Conservation (phyloP, 139 green algal genomes). For the Asterochloris sp. region DNA sequence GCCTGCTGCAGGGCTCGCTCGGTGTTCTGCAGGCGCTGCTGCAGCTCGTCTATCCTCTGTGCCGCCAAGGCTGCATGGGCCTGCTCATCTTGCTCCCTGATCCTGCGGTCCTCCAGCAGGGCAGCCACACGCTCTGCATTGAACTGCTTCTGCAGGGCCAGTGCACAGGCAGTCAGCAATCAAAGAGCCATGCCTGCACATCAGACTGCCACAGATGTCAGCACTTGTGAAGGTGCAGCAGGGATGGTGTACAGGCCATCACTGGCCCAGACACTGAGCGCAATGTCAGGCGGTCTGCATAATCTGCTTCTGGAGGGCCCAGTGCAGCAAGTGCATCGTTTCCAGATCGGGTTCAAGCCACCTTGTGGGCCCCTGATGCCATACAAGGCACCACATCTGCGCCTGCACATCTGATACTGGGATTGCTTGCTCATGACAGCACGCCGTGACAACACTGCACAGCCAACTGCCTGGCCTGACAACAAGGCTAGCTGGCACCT, state of each 20-base stretch:
- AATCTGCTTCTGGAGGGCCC: too few relatives aligned
- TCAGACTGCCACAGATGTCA: too few relatives aligned
- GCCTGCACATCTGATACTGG: too few relatives aligned
- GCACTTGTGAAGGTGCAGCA: too few relatives aligned
- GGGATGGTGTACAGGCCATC: too few relatives aligned
- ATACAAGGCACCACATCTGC: too few relatives aligned
- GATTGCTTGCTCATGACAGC: background rate
- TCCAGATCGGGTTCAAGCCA: background rate
- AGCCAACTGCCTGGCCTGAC: too few relatives aligned
- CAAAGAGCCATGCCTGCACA: background rate
- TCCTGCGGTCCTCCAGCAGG: slow-evolving; percentile 73
- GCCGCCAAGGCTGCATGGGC: slow-evolving; percentile 27
- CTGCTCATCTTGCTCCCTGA: slow-evolving; percentile 68
- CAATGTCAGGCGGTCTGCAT: background rate
- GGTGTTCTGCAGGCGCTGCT: slow-evolving; percentile 47
- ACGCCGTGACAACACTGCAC: background rate
- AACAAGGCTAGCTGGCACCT: too few relatives aligned
- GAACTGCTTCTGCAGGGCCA: slow-evolving; percentile 60
- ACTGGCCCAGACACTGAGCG: too few relatives aligned
- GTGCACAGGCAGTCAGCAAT: background rate
- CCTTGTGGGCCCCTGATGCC: background rate
- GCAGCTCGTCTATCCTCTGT: slow-evolving; percentile 39
- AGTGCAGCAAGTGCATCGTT: background rate
- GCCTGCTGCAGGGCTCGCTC: slow-evolving; percentile 69
- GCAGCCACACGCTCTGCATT: slow-evolving; percentile 67